Conservation (phyloP, 2,329 filamentous ascomycete genomes). For the Clarireedia hainanense region DNA sequence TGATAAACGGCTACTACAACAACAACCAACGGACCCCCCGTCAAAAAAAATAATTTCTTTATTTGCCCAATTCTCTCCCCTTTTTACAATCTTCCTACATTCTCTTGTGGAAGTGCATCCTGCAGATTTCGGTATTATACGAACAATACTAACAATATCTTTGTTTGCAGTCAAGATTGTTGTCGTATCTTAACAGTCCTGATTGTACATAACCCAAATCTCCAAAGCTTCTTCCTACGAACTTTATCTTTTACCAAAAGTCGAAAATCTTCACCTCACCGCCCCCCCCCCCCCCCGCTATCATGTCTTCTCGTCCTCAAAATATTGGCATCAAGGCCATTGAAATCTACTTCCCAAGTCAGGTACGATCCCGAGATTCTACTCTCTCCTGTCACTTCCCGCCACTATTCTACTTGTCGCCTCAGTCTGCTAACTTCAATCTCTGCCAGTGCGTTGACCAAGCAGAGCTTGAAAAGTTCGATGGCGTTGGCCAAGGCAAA, state of each 20-base stretch:
- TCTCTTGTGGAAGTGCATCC: background rate
- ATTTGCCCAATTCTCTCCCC: background rate
- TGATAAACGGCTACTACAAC: background rate
- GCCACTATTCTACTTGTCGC: background rate
- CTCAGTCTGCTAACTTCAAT: slow-evolving; percentile 2
- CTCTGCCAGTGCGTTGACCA: slow-evolving; percentile 69
- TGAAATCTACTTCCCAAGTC: slow-evolving; percentile 79
- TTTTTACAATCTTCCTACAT: background rate
- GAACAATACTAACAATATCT: slow-evolving; percentile 7
- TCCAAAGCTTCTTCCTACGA: background rate
- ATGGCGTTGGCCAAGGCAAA: slow-evolving; percentile 74
- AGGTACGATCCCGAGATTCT: slow-evolving; percentile 47
- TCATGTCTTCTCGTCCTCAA: slow-evolving; percentile 69
- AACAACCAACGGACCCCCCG: background rate
- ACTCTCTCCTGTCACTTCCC: background rate
- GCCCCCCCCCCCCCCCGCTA: slow-evolving; percentile 15
- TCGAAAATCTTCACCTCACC: slow-evolving; percentile 16
- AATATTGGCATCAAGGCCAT: slow-evolving; percentile 93
- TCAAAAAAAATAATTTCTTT: slow-evolving; percentile 1
- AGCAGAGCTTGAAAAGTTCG: slow-evolving; percentile 74
- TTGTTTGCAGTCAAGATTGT: slow-evolving; percentile 4
- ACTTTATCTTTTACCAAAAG: background rate
- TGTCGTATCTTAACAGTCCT: background rate
- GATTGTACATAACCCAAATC: slow-evolving; percentile 4
- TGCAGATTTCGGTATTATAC: background rate